Evolutionary conservation across 2,329 filamentous ascomycete species (phyloP).

Genomic region (Aotearoamyces nothofagi): DNA sequence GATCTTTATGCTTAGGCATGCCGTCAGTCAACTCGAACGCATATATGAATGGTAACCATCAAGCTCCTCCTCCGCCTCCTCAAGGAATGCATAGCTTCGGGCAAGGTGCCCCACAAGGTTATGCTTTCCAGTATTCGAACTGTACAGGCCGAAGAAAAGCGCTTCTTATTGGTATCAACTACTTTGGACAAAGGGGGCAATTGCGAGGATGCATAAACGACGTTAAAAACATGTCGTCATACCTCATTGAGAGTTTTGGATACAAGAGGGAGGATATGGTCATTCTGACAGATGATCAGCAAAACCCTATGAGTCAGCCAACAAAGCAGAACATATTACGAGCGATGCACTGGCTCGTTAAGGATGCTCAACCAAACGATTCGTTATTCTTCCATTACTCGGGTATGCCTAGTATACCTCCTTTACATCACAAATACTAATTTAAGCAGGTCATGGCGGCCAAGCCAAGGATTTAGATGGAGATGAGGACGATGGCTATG

Average conservation of each 20-base stretch:
- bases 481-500: conserved; percentile 68
- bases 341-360: conserved; percentile 96
- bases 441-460: conserved; percentile 52
- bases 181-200: conserved; percentile 85
- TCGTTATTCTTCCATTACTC: conserved; percentile 97
- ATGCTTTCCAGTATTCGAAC: conserved; percentile 80
- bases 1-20: conserved; percentile 13
- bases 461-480: conserved; percentile 67
- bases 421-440: conserved; percentile 7
- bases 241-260: conserved; percentile 75
- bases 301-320: conserved; percentile 93
- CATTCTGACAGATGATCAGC: conserved; percentile 87
- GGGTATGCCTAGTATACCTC: conserved; percentile 33
- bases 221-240: conserved; percentile 90
- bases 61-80: conserved; percentile 51
- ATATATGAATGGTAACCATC: conserved; percentile 39
- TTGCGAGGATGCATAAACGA: conserved; percentile 92
- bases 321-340: conserved; percentile 90
- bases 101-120: conserved; percentile 62
- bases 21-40: conserved; percentile 32
- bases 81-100: conserved; percentile 57
- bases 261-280: conserved; percentile 98
- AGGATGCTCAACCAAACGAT: conserved; percentile 83
- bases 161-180: conserved; percentile 87
- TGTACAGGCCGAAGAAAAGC: conserved; percentile 85